phyloP scores from a whole-genome alignment of 2,329 filamentous ascomycete genomes.

The Exophiala spinifera region DNA sequence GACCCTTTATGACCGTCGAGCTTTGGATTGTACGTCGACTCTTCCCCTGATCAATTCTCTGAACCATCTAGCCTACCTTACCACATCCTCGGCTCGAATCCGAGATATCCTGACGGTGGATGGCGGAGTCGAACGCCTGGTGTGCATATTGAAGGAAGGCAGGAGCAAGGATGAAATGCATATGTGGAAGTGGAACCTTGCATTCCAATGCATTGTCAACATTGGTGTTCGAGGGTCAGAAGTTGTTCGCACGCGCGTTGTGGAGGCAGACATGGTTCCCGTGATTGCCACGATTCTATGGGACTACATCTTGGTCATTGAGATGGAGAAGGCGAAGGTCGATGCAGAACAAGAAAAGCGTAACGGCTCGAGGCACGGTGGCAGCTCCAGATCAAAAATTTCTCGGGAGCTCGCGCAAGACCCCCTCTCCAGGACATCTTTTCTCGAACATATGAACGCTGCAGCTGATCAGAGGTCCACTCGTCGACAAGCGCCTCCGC shows the following conservation, averaged over 20 bases:
- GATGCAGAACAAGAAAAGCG: slow-evolving; percentile 66
- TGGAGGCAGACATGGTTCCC: slow-evolving; percentile 98
- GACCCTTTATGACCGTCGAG: slow-evolving; percentile 93
- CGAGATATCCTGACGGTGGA: slow-evolving; percentile 97
- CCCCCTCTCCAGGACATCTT: slow-evolving; percentile 35
- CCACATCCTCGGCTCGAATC: slow-evolving; percentile 94
- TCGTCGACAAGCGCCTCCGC: slow-evolving; percentile 77
- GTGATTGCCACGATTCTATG: slow-evolving; percentile 97
- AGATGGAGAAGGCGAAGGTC: slow-evolving; percentile 82
- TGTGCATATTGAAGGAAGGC: slow-evolving; percentile 97
- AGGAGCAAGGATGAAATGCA: slow-evolving; percentile 98
- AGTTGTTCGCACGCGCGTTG: slow-evolving; percentile 86
- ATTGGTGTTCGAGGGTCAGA: slow-evolving; percentile 96
- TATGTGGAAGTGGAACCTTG: slow-evolving; percentile 99
- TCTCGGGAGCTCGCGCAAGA: slow-evolving; percentile 30
- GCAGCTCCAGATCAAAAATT: slow-evolving; percentile 35
- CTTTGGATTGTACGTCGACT: slow-evolving; percentile 96
- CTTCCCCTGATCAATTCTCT: slow-evolving; percentile 97
- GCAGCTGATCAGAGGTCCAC: slow-evolving; percentile 58
- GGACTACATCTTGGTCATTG: slow-evolving; percentile 96
- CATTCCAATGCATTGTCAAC: slow-evolving; percentile 98
- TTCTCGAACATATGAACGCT: slow-evolving; percentile 51
- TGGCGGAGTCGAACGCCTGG: slow-evolving; percentile 92
- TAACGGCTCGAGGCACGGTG: slow-evolving; percentile 32
- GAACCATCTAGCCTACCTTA: slow-evolving; percentile 97